Base-by-base conservation (phyloP, 768 basidiomycete species). In the Mycena floridula region DNA sequence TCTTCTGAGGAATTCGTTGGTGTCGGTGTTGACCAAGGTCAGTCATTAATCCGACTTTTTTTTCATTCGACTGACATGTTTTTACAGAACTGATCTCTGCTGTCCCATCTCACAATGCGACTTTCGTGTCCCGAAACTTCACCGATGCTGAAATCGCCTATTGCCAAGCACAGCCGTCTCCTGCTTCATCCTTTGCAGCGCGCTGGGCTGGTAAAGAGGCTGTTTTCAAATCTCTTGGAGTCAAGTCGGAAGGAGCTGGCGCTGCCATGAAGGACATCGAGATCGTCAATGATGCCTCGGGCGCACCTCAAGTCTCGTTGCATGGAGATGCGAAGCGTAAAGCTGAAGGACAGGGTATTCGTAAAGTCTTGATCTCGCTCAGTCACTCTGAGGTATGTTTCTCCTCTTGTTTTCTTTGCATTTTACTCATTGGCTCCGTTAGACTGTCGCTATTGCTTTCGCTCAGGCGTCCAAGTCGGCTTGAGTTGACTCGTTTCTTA, bases 171-270 rank as follows among this genome's bases (percentile, higher is more conserved):
- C 92, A 97, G 56, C 84, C 95, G 2, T 89, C 88, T 39, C 81
- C 89, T 15, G 64, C 77, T 1, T 86, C 96, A 7, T 97, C 95
- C 2, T 93, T 96, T 59, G 95, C 96, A 18, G 94, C 89, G 26
- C 87, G 94, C 45, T 99, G 96, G 95, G 89, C 79, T 23, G 95
- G 91, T 42, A 99, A 98, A 67, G 96, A 98, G 63, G 95, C 94
- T 3, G 81, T 87, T 43, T 97, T 98, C 82, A 98, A 98, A 70
- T 88, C 92, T 4, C 76, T 99, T 1, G 88, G 90, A 18, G 85
- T 92, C 36, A 68, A 82, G 16, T 92, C 89, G 3, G 87, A 90
- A 64, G 96, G 96, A 28, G 95, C 94, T 9, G 89, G 79, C 5
- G 94, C 96, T 15, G 73, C 85, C n/a, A 85, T 98, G 85, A 89